A percentile compares a stretch with the other conserved stretches of the same genome.
Conservation (phyloP, 108 stramenopile genomes). For the Skeletonema potamos region DNA sequence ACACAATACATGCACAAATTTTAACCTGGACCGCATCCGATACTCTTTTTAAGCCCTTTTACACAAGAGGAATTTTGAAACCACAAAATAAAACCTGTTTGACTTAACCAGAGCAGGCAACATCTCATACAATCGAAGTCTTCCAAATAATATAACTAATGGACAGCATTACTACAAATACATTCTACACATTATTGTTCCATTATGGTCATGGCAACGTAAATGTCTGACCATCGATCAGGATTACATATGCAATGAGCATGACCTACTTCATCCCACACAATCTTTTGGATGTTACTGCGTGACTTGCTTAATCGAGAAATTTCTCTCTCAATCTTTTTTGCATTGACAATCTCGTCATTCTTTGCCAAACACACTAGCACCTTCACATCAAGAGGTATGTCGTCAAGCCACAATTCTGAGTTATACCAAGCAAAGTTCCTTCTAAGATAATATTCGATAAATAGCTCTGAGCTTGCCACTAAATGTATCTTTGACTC, state of each 20-base stretch:
- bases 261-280: slow-evolving; percentile 50
- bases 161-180: not conserved
- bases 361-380: slow-evolving; percentile 63
- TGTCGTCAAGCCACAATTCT: slow-evolving; percentile 85
- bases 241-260: slow-evolving; percentile 37
- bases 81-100: not conserved
- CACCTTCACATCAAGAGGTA: slow-evolving; percentile 51
- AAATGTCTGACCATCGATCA: slow-evolving; percentile 39
- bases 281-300: slow-evolving; percentile 19
- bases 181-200: not conserved
- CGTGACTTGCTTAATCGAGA: slow-evolving; percentile 5
- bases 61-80: not conserved
- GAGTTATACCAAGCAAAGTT: slow-evolving; percentile 91
- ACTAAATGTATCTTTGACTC: slow-evolving; percentile 54
- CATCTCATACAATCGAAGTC: not conserved
- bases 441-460: slow-evolving; percentile 76
- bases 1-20: not conserved
- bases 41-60: not conserved
- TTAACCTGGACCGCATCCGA: not conserved
- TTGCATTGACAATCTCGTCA: slow-evolving; percentile 76
- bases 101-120: not conserved
- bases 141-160: not conserved
- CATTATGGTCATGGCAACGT: slow-evolving; percentile 12
- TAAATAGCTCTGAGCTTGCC: slow-evolving; percentile 74
- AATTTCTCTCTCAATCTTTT: slow-evolving; percentile 60